Percentiles rank a stretch among this genome's conserved stretches.
phyloP scores from a whole-genome alignment of 257 asterid genomes.

The Cynanchum wilfordii region DNA sequence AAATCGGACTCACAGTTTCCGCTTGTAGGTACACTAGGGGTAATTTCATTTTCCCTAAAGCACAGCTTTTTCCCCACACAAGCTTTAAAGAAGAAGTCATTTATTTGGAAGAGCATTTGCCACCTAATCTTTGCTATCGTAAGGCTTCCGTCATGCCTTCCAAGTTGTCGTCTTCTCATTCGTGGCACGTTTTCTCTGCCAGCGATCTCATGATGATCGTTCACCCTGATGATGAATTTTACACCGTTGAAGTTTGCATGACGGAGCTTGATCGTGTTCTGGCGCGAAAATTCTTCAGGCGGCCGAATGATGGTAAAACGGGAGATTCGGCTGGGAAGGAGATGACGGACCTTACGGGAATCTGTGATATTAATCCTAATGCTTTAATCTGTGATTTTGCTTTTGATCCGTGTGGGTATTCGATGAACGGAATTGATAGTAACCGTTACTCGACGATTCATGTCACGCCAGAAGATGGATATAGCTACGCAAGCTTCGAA shows the following conservation, averaged over 20 bases:
- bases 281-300: conserved; percentile 64
- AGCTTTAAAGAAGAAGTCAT: conserved; percentile 68
- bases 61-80: conserved; percentile 79
- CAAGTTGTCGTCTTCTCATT: conserved; percentile 46
- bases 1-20: conserved; percentile 53
- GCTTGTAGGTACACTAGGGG: conserved; percentile 93
- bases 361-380: conserved; percentile 37
- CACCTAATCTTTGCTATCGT: conserved; percentile 36
- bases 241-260: conserved; percentile 86
- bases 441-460: conserved; percentile 86
- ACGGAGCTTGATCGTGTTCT: conserved; percentile 64
- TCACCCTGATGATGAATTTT: conserved; percentile 23
- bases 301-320: conserved; percentile 40
- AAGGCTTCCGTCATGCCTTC: conserved; percentile 67
- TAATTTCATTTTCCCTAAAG: conserved; percentile 79
- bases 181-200: conserved; percentile 89
- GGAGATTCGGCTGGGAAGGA: conserved; percentile 75
- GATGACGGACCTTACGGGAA: conserved; percentile 72
- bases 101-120: conserved; percentile 51
- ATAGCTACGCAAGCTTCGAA: conserved; percentile 91
- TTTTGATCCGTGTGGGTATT: conserved; percentile 92
- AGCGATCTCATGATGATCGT: conserved; percentile 19
- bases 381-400: conserved; percentile 81
- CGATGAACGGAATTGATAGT: conserved; percentile 81
- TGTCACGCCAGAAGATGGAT: conserved; percentile 96